phyloP scores from a whole-genome alignment of 805 yeast species.

The Schwanniomyces vanrijiae region DNA sequence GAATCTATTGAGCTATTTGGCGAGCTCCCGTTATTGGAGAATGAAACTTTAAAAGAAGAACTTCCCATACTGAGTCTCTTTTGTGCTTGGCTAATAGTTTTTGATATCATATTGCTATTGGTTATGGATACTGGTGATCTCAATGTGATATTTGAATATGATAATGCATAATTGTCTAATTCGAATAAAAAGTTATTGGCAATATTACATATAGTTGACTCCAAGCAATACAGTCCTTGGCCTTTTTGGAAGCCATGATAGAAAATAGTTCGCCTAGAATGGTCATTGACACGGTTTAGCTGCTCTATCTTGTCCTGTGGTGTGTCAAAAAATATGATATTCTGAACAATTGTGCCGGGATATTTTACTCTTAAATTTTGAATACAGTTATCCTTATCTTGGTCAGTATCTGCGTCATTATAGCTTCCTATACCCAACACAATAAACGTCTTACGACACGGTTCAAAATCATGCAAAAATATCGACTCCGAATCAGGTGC shows the following conservation, averaged over 20 bases:
- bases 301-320: conserved; percentile 21
- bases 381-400: conserved; percentile 9
- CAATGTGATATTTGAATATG: conserved; percentile 76
- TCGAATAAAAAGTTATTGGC: conserved; percentile 61
- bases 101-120: conserved; percentile 45
- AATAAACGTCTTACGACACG: conserved; percentile 74
- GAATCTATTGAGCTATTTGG: conserved; percentile 16
- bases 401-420: conserved; percentile 5
- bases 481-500: conserved; percentile 55
- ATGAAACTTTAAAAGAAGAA: conserved; percentile 34
- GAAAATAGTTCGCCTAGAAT: conserved; percentile 17
- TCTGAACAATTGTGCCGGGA: conserved; percentile 57
- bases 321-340: conserved; percentile 53
- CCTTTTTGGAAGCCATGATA: conserved; percentile 27
- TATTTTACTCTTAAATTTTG: conserved; percentile 39
- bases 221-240: conserved; percentile 34
- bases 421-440: conserved; percentile 48
- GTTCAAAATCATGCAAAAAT: conserved; percentile 85
- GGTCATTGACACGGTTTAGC: conserved; percentile 15
- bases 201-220: conserved; percentile 73
- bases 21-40: conserved; percentile 7
- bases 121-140: conserved; percentile 75
- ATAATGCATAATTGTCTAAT: conserved; percentile 66
- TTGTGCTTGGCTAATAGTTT: conserved; percentile 41
- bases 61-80: conserved; percentile 43